Evolutionary conservation across 2,329 filamentous ascomycete genomes (phyloP).

Genomic region (Rhynchosporium agropyri): DNA sequence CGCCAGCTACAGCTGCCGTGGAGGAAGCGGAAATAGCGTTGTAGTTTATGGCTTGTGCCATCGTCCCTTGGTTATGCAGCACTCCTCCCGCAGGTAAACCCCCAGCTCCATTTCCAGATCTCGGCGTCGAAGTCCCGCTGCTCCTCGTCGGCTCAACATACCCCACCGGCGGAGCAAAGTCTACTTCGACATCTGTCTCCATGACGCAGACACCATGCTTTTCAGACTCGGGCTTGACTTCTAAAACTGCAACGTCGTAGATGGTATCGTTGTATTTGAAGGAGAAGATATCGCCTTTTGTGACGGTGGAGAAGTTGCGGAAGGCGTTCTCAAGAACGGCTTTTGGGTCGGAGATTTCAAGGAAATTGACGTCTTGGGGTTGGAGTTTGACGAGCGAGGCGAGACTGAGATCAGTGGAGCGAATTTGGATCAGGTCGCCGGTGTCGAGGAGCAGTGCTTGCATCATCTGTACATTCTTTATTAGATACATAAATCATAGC

Average conservation of each 20-base stretch:
- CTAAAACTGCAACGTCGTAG: conserved; percentile 90
- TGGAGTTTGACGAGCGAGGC: conserved; percentile 96
- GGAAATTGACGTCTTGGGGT: conserved; percentile 88
- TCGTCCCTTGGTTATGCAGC: conserved; percentile 83
- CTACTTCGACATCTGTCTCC: conserved; percentile 94
- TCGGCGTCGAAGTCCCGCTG: conserved; percentile 86
- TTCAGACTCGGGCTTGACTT: conserved; percentile 83
- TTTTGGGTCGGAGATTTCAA: conserved; percentile 96
- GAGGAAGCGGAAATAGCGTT: conserved; percentile 81
- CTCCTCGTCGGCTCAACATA: conserved; percentile 76
- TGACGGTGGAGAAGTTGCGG: conserved; percentile 91
- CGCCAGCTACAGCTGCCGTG: conserved; percentile 63
- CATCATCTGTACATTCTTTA: conserved; percentile 71
- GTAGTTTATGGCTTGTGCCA: conserved; percentile 99
- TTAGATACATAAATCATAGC: conserved; percentile 12
- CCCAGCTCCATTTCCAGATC: conserved; percentile 55
- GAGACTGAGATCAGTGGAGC: conserved; percentile 88
- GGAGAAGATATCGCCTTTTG: conserved; percentile 91
- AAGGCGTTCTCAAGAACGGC: conserved; percentile 96
- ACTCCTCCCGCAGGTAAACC: conserved; percentile 70
- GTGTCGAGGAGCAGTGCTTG: conserved; percentile 85
- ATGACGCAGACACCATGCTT: conserved; percentile 91
- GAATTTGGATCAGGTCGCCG: conserved; percentile 92
- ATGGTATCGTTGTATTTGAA: conserved; percentile 95
- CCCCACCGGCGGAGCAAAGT: conserved; percentile 91